Conservation (phyloP, 1,139 yeast genomes). For the Taphrina flavorubra region DNA sequence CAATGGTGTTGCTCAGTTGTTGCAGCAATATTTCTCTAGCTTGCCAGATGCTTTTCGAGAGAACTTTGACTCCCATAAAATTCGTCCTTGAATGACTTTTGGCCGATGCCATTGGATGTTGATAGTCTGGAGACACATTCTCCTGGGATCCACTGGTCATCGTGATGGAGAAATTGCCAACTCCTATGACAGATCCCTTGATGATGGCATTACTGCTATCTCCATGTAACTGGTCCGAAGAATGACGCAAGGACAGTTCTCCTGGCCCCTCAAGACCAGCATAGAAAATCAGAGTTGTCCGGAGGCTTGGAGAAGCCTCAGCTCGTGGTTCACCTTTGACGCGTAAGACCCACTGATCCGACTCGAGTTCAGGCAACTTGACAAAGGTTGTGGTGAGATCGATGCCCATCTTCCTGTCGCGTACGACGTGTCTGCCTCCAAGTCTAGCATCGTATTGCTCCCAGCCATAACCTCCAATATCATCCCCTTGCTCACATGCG, state of each 20-base stretch:
- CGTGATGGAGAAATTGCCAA: conserved; percentile 51
- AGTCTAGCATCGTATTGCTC: conserved; percentile 78
- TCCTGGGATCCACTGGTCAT: conserved; percentile 49
- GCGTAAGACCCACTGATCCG: conserved; percentile 51
- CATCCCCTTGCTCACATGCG: conserved; percentile 75
- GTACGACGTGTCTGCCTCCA: conserved; percentile 82
- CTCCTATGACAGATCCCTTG: conserved; percentile 51
- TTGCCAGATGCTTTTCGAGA: conserved; percentile 76
- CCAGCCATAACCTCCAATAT: conserved; percentile 83
- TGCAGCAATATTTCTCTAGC: conserved; percentile 78
- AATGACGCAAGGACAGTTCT: conserved; percentile 48
- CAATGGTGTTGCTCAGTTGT: conserved; percentile 69
- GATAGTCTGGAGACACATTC: conserved; percentile 50
- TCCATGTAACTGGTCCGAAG: conserved; percentile 48
- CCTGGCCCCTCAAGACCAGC: conserved; percentile 71
- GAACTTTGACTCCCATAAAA: conserved; percentile 64
- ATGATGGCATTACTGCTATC: conserved; percentile 50
- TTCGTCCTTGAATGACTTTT: conserved; percentile 63
- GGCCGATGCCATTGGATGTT: conserved; percentile 49
- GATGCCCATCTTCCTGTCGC: conserved; percentile 69
- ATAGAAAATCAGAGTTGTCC: conserved; percentile 74
- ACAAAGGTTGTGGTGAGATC: conserved; percentile 74
- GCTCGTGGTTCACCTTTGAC: conserved; percentile 45
- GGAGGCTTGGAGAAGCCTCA: conserved; percentile 25
- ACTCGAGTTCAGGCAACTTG: conserved; percentile 70